Percentiles rank a stretch among this genome's conserved stretches.
Conservation (phyloP, 768 basidiomycete species). For the Suillus occidentalis region DNA sequence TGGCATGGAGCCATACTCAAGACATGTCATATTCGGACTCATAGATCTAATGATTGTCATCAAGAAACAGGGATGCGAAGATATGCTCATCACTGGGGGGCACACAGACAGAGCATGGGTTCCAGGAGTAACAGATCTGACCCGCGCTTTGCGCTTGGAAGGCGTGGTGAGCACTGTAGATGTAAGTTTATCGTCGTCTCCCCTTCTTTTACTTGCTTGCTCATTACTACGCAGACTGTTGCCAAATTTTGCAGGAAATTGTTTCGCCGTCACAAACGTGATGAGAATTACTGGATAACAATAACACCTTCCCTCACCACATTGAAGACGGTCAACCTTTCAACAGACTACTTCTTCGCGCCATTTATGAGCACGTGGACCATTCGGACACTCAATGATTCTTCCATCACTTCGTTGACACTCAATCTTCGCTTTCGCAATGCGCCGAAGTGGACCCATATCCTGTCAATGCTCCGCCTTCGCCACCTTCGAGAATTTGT, state of each 20-base stretch:
- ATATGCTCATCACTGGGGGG: constrained; percentile 3
- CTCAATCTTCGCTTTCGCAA: constrained; percentile 5
- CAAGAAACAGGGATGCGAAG: constrained; percentile 4
- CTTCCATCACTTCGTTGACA: not conserved
- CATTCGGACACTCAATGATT: constrained; percentile 3
- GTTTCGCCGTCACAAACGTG: not conserved
- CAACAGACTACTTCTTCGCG: constrained; percentile 4
- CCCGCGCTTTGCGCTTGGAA: constrained; percentile 2
- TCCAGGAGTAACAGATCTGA: not conserved
- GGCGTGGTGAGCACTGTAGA: constrained; percentile 1
- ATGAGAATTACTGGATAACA: constrained; percentile 4
- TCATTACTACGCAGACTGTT: not conserved
- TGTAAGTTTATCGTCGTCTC: not conserved
- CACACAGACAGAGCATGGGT: constrained; percentile 5
- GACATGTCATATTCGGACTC: not conserved
- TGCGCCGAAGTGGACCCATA: constrained; percentile 1
- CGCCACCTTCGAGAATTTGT: constrained; percentile 4
- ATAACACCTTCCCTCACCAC: not conserved
- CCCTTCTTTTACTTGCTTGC: not conserved
- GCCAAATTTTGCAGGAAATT: not conserved
- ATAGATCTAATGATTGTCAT: constrained; percentile 5
- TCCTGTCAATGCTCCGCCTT: constrained; percentile 3
- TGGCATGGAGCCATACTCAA: constrained; percentile 3
- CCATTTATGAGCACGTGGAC: constrained; percentile 6
- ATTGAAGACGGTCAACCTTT: not conserved